Base-by-base conservation (phyloP, 768 basidiomycete species). In the Polyporus arcularius region DNA sequence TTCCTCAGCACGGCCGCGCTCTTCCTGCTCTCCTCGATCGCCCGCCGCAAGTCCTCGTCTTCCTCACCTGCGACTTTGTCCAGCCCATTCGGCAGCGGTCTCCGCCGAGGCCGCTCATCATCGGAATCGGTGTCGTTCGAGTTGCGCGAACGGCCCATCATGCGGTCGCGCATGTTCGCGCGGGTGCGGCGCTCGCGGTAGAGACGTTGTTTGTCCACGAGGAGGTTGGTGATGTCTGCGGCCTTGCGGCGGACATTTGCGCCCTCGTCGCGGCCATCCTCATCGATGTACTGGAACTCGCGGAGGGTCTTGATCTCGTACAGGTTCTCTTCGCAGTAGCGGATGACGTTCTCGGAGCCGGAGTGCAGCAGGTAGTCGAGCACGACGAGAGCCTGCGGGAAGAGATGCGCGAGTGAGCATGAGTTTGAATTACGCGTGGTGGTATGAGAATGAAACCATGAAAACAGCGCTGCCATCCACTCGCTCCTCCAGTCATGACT, bases 251-350 rank as follows among this genome's bases (percentile, higher is more conserved):
- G 86, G 16, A 95, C 92, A 73, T 97, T 97, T 15, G 92, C 92
- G 28, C 96, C 96, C 67, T 95, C 92, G 72, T 98, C 96, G 71
- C 92, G 92, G 32, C 86, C 89, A 28, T 88, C 85, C 65, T 98
- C 96, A 74, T 98, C 96, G 55, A 94, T 75, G 72, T 90, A 96
- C 69, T 98, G 96, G 75, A 98, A 98, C 74, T 98, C 96, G 72
- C 96, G 94, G 60, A 98, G 85, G 0, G 96, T 98, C 81, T 98
- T 98, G 84, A 98, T 87, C 71, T 96, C 84, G 75, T 98, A 98
- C 55, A 96, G 75, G 72, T 98, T 98, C 72, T 98, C 94, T 50
- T 86, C 87, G 80, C 97, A 98, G 78, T 98, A 98, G 68, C 94
- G 88, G 62, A 97, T 92, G 18, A 97, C 94, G 71, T 97, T 95